A percentile compares a stretch with the other conserved stretches of the same genome.
Conservation (phyloP, 768 basidiomycete species). For the Leccinum subtestaceum region DNA sequence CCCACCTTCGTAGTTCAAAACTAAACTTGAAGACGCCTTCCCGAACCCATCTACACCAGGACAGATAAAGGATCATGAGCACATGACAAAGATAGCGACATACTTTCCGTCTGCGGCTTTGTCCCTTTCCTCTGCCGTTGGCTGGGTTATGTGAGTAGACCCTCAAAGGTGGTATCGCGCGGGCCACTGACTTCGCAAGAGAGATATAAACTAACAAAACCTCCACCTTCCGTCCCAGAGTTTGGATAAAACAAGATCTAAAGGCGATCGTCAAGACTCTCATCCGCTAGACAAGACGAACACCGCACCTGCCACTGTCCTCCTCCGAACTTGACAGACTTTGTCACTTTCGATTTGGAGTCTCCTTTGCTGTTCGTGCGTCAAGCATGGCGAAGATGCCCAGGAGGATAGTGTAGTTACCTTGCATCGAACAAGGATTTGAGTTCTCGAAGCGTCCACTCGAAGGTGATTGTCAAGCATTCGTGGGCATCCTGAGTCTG, state of each 20-base stretch:
- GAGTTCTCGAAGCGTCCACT: conserved; percentile 75
- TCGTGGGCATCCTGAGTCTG: conserved; percentile 43
- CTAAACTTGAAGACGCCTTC: conserved; percentile 84
- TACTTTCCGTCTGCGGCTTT: conserved; percentile 59
- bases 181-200: conserved; percentile 69
- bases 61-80: not conserved
- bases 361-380: conserved; percentile 56
- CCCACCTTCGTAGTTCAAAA: conserved; percentile 75
- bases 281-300: not conserved
- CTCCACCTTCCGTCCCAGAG: conserved; percentile 61
- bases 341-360: conserved; percentile 71
- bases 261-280: not conserved
- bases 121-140: conserved; percentile 74
- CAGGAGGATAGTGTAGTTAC: conserved; percentile 18
- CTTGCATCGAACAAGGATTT: conserved; percentile 74
- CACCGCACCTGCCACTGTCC: conserved; percentile 65
- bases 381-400: not conserved
- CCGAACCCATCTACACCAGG: conserved; percentile 63
- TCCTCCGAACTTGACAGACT: conserved; percentile 73
- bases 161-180: not conserved
- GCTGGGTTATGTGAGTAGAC: conserved; percentile 41
- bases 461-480: conserved; percentile 57
- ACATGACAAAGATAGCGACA: conserved; percentile 4
- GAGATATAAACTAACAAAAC: conserved; percentile 72
- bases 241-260: conserved; percentile 85